Evolutionary conservation across 768 basidiomycete species (phyloP).

Genomic region (Phanerochaete carnosa): DNA sequence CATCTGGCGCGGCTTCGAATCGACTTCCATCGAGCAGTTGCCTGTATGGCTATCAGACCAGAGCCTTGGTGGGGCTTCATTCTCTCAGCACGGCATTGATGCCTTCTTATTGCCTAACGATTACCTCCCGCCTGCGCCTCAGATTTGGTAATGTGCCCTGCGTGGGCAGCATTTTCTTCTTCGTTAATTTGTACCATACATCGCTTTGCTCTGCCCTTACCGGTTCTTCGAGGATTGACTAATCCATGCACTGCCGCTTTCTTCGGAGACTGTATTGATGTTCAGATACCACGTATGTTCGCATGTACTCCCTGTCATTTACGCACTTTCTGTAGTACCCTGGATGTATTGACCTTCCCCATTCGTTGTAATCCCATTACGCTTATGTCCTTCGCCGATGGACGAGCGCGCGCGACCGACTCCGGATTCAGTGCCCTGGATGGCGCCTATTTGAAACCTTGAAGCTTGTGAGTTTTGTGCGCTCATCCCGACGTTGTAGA

Average conservation of each 20-base stretch:
- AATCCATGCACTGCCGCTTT: background rate
- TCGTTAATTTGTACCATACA: constrained; percentile 6
- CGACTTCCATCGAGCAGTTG: constrained; percentile 67
- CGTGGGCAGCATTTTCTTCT: background rate
- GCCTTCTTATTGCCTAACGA: constrained; percentile 78
- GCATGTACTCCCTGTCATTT: constrained; percentile 7
- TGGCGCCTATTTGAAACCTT: background rate
- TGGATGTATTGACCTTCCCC: background rate
- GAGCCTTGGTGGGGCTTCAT: constrained; percentile 70
- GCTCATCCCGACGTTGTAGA: background rate
- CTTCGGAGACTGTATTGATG: constrained; percentile 4
- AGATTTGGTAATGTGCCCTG: constrained; percentile 59
- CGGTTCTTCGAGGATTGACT: background rate
- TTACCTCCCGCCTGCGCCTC: constrained; percentile 66
- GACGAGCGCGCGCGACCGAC: too few species aligned
- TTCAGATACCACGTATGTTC: constrained; percentile 6
- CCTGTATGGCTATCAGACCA: constrained; percentile 88
- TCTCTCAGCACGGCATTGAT: constrained; percentile 81
- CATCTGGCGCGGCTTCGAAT: constrained; percentile 76
- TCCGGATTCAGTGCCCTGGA: too few species aligned
- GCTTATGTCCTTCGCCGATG: too few species aligned
- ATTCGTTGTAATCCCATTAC: background rate
- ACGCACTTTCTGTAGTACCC: background rate
- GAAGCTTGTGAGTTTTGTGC: too few species aligned
- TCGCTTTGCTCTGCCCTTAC: constrained; percentile 1